These are phyloP conservation scores for Penicillium argentinense DNA, from an alignment of 495 filamentous ascomycete species.

Conservation along the genomic window DNA sequence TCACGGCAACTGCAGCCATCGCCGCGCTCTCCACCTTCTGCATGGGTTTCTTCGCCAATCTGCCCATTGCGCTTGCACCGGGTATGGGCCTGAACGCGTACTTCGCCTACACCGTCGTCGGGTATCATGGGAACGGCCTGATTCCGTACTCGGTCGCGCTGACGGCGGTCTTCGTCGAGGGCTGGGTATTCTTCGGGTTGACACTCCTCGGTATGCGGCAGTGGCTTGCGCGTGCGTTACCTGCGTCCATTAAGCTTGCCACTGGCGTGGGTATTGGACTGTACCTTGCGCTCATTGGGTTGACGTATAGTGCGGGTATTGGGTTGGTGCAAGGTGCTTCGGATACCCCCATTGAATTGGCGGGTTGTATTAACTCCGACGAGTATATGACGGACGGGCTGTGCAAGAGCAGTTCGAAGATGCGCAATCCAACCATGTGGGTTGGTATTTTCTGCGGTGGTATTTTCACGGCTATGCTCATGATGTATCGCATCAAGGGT, in stretches of 20 bases:
- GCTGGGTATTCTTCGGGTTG: slow-evolving; percentile 67
- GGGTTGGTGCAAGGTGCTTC: slow-evolving; percentile 63
- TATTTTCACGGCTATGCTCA: slow-evolving; percentile 69
- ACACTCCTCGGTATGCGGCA: slow-evolving; percentile 75
- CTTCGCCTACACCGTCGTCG: slow-evolving; percentile 81
- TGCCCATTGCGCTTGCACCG: slow-evolving; percentile 73
- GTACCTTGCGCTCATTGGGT: slow-evolving; percentile 76
- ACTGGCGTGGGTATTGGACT: slow-evolving; percentile 79
- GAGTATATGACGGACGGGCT: slow-evolving; percentile 39
- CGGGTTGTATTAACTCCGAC: slow-evolving; percentile 55
- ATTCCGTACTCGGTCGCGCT: slow-evolving; percentile 70
- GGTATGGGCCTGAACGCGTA: slow-evolving; percentile 87
- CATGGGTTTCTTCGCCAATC: slow-evolving; percentile 72
- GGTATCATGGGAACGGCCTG: slow-evolving; percentile 62
- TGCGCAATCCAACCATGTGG: slow-evolving; percentile 79
- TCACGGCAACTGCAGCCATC: slow-evolving; percentile 80
- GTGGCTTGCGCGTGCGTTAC: slow-evolving; percentile 77
- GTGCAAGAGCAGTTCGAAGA: slow-evolving; percentile 57
- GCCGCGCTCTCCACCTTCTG: slow-evolving; percentile 66
- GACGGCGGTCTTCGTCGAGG: slow-evolving; percentile 82
- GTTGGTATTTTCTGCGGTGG: slow-evolving; percentile 82
- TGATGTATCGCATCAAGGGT: slow-evolving; percentile 82
- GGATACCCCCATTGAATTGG: slow-evolving; percentile 63
- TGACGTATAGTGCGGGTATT: slow-evolving; percentile 78
- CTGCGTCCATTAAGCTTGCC: slow-evolving; percentile 78